These are phyloP conservation scores for Ascochyta viciae-villosae DNA, from an alignment of 2,329 filamentous ascomycete species.

Conservation along the genomic window DNA sequence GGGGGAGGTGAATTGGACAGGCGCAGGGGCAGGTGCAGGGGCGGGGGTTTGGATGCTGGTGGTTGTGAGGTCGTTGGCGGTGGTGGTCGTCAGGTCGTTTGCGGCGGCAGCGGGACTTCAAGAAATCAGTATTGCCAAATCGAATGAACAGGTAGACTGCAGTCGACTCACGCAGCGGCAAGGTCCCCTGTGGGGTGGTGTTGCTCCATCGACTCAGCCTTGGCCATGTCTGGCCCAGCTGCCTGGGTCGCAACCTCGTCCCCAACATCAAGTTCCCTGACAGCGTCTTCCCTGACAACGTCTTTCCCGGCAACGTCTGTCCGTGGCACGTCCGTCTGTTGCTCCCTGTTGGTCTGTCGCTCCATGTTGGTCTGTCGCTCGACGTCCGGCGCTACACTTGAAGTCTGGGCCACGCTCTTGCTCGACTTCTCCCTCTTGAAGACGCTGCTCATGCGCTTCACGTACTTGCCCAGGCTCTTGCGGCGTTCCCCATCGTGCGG, in stretches of 20 bases:
- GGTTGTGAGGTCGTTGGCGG: conserved; percentile 3
- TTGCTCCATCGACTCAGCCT: conserved; percentile 6
- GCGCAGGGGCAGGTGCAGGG: conserved; percentile 1
- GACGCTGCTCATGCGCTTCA: conserved; percentile 51
- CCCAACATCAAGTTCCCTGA: too few species aligned
- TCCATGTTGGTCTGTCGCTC: conserved; percentile 1
- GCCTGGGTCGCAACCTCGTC: not conserved
- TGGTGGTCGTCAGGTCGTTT: not conserved
- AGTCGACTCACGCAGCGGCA: conserved; percentile 12
- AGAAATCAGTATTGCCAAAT: not conserved
- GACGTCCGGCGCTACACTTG: conserved; percentile 2
- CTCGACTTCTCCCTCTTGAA: conserved; percentile 45
- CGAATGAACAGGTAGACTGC: not conserved
- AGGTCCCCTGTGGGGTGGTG: not conserved
- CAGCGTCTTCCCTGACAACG: too few species aligned
- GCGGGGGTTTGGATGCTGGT: conserved; percentile 3
- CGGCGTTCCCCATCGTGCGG: conserved; percentile 38
- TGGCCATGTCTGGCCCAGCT: conserved; percentile 4
- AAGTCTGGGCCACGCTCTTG: conserved; percentile 18
- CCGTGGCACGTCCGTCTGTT: not conserved
- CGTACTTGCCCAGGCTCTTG: conserved; percentile 48
- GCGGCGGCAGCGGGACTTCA: not conserved
- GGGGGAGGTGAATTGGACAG: conserved; percentile 14
- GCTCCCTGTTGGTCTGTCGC: too few species aligned
- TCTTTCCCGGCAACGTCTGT: not conserved